These are phyloP conservation scores for Symbiodinium natans DNA, from an alignment of 73 alveolate species.

Conservation along the genomic window DNA sequence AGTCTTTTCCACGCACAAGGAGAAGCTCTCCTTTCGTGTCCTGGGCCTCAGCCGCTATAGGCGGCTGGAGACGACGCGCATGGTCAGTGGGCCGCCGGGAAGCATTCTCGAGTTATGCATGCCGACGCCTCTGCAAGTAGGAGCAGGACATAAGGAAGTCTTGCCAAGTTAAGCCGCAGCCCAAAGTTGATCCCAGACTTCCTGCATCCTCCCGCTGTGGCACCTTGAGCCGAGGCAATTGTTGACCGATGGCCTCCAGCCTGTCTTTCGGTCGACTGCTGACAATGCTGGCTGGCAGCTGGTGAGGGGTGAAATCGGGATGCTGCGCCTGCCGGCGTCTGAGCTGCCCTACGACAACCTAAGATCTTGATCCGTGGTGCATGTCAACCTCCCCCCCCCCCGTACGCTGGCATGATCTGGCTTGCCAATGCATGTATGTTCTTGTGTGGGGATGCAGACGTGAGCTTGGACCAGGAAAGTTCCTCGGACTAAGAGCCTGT, in stretches of 20 bases:
- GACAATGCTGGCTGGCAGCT: conserved; percentile 42
- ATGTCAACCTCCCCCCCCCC: no score
- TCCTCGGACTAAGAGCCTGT: no score
- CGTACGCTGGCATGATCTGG: no score
- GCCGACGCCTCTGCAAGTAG: neutral
- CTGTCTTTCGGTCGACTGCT: conserved; percentile 12
- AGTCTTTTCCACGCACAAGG: neutral
- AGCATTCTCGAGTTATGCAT: neutral
- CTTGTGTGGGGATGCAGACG: neutral
- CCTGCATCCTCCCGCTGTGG: no score
- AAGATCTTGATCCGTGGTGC: no score
- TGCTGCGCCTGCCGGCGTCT: conserved; percentile 29
- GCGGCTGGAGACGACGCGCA: conserved; percentile 74
- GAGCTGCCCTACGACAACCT: neutral
- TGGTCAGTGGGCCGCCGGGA: conserved; percentile 50
- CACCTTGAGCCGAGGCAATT: conserved; percentile 49
- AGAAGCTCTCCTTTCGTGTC: conserved; percentile 60
- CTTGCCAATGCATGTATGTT: no score
- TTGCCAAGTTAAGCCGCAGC: no score
- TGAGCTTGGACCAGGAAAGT: neutral
- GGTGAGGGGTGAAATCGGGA: conserved; percentile 76
- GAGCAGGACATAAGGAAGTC: no score
- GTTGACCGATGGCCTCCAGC: conserved; percentile 86
- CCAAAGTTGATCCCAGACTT: no score
- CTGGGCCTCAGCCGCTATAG: conserved; percentile 82